Conservation (phyloP, 495 filamentous ascomycete species). For the Talaromyces adpressus region DNA sequence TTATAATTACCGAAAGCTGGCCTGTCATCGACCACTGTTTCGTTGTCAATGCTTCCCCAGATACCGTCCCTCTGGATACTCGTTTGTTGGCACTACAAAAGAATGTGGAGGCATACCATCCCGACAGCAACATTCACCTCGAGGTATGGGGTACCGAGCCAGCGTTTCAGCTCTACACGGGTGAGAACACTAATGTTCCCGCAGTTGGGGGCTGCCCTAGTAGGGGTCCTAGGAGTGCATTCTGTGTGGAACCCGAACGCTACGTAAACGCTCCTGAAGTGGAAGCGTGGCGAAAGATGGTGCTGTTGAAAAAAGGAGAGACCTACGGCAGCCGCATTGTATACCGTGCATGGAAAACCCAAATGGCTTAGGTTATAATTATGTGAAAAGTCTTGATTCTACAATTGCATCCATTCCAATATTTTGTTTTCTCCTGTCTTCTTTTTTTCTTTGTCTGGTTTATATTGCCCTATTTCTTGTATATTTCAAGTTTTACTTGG, state of each 20-base stretch:
- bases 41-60: slow-evolving; percentile 56
- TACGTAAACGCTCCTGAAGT: slow-evolving; percentile 86
- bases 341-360: slow-evolving; percentile 62
- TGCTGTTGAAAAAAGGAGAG: slow-evolving; percentile 64
- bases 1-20: slow-evolving; percentile 26
- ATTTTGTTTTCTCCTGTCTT: no score
- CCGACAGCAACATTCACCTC: slow-evolving; percentile 64
- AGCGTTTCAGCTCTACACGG: slow-evolving; percentile 93
- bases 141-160: slow-evolving; percentile 85
- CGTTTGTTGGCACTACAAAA: slow-evolving; percentile 54
- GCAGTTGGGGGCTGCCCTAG: slow-evolving; percentile 56
- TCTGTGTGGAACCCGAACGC: slow-evolving; percentile 84
- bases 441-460: neutral
- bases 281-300: slow-evolving; percentile 66
- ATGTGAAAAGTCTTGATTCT: no score
- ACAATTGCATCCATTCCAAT: no score
- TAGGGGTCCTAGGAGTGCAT: slow-evolving; percentile 59
- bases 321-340: slow-evolving; percentile 61
- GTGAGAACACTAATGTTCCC: slow-evolving; percentile 70
- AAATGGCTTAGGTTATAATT: no score
- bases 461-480: neutral
- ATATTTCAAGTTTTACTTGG: neutral
- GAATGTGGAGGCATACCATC: slow-evolving; percentile 62
- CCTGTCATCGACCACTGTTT: slow-evolving; percentile 89
- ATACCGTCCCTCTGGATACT: slow-evolving; percentile 67